Evolutionary conservation across 2,329 filamentous ascomycete species (phyloP), one percentile per base, ranked within the genome.

Genomic region (Xylariaceae sp.): DNA sequence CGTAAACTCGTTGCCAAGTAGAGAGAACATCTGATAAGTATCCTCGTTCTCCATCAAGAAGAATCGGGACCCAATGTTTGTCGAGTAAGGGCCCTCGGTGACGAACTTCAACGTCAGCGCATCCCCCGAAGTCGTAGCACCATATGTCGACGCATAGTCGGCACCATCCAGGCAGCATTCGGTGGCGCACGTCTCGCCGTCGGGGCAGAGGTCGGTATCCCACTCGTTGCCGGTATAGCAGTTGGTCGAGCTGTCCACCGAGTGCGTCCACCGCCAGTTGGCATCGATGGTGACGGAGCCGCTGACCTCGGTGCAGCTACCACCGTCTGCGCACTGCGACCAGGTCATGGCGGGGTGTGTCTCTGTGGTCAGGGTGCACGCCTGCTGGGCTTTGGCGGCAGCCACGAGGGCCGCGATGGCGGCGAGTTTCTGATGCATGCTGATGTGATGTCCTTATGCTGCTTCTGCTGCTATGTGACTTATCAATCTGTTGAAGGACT

Each of bases 1-100:
- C 28, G 75, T 77, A 60, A 83, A 76, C 56, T 83, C 79, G 53
- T 76, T 67, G 61, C 75, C 75, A 43, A 74, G 67, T 36, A 81
- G 64, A 46, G 77, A 68, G 64, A 82, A 75, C 50, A 72, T 67
- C 60, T 81, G 62, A 59, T 83, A 83, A 40, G 69, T 71, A 43
- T 63, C 65, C 33, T 77, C 73, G 41, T 70, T 64, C 48, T 69
- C 68, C 64, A 83, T 69, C 42, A 83, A 66, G 60, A 80, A 83
- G 39, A 79, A 55, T 44, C 79, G 71, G 29, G 74, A 61, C 12
- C 64, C 64, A 35, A 67, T 51, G 46, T 67, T 67, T 38, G 50
- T 60, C 42, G 48, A 59, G 59, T 63, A 65, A 19, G 53, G 50
- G 54, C 65, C 64, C 52, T 71, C 65, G 45, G 72, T 75, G 49